Evolutionary conservation across 164 flowering plant species (phyloP).

Genomic region (Magnolia kwangsiensis): DNA sequence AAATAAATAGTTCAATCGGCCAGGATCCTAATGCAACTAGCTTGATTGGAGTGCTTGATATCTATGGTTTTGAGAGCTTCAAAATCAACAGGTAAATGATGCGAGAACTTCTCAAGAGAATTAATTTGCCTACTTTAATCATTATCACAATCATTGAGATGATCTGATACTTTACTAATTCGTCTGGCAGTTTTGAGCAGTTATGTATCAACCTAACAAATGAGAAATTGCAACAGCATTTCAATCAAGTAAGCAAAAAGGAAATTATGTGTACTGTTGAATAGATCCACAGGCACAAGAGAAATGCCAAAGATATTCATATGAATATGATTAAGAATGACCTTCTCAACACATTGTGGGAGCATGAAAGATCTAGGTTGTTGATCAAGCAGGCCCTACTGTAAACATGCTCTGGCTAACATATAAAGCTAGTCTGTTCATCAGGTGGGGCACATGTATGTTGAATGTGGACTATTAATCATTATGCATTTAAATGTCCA

Average conservation of each 20-base stretch:
- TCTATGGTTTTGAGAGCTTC: conserved; percentile 91
- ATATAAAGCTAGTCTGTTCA: no score
- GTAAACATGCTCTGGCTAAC: neutral
- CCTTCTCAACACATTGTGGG: neutral
- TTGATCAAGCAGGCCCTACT: neutral
- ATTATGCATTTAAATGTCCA: neutral
- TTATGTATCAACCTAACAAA: conserved; percentile 85
- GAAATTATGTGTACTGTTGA: neutral
- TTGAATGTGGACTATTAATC: neutral
- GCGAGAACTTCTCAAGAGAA: conserved; percentile 8
- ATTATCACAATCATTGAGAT: neutral
- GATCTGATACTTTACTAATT: conserved; percentile 17
- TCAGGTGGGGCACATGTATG: neutral
- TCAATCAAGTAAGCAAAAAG: conserved; percentile 58
- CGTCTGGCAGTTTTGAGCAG: conserved; percentile 73
- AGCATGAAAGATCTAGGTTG: neutral
- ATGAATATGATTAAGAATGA: neutral
- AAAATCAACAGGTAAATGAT: conserved; percentile 67
- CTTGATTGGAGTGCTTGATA: conserved; percentile 83
- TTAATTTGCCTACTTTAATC: neutral
- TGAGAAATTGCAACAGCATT: conserved; percentile 91
- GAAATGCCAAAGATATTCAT: no score
- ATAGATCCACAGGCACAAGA: neutral
- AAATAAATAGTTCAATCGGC: conserved; percentile 75
- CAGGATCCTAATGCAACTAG: conserved; percentile 66